Base-by-base conservation (phyloP, 2,329 filamentous ascomycete species). In the Stemphylium beticola region DNA sequence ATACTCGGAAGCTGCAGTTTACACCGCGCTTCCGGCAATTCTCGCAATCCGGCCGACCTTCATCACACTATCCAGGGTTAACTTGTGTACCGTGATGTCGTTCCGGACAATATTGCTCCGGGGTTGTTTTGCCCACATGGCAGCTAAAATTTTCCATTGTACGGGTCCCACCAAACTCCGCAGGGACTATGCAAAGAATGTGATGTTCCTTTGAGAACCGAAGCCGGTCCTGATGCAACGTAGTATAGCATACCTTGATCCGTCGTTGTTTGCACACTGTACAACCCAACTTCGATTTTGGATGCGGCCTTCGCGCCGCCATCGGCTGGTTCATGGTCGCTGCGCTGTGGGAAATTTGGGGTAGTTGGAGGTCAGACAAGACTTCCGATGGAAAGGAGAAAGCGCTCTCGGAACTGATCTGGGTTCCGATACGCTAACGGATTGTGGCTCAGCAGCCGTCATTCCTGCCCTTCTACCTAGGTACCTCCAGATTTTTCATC, bases 1-100 rank as follows among this genome's bases (percentile, higher is more conserved):
- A 60, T 11, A 15, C 24, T 15, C 42, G 51, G 31, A 67, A 65
- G 42, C 63, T 65, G 49, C 68, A 71, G n/a, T 53, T 39, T 8
- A 55, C 18, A 18, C 52, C 40, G 6, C 61, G 57, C 39, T 54
- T 60, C 9, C 24, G 41, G 43, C 64, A 68, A 20, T 66, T 64
- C 4, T 41, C 39, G 26, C 62, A 69, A 15, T 49, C 45, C 18
- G 67, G 60, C 33, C 58, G 62, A 4, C 26, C 39, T 48, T 69
- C 45, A 47, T 67, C 66, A 45, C 66, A 69, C 65, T 71, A 12
- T 32, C 43, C 20, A 18, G 36, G 18, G 42, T 45, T 31, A 45
- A 26, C 20, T 15, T 17, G 22, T 36, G 42, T 12, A 24, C 42
- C 20, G 14, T 15, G 17, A 36, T 22, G 31, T 36, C 3, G 9